Conservation (phyloP, 768 basidiomycete species). For the Mycena filopes region DNA sequence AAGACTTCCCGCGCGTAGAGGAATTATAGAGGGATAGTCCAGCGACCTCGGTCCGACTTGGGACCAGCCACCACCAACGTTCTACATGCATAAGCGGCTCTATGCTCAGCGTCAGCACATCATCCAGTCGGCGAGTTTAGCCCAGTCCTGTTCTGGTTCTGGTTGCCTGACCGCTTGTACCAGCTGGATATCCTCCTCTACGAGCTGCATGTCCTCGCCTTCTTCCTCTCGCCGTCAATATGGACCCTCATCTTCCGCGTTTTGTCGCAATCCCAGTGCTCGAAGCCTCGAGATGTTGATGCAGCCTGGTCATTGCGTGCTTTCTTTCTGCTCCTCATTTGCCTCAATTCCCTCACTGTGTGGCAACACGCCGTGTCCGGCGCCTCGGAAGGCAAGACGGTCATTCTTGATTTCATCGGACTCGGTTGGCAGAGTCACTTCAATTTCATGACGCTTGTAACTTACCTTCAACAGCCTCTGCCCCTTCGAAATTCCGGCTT, state of each 20-base stretch:
- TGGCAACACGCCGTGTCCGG: constrained; percentile 69
- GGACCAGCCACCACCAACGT: no score
- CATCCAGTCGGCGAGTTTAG: constrained; percentile 66
- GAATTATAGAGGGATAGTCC: no score
- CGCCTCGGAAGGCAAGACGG: constrained; percentile 64
- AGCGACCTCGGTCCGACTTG: no score
- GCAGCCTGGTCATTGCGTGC: constrained; percentile 72
- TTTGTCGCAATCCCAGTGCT: constrained; percentile 71
- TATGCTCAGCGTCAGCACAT: constrained; percentile 79
- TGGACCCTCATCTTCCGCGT: constrained; percentile 65
- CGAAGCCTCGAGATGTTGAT: constrained; percentile 75
- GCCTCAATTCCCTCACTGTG: constrained; percentile 68
- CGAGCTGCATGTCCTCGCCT: constrained; percentile 80
- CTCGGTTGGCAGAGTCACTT: constrained; percentile 61
- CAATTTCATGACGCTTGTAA: background rate
- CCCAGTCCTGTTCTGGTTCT: constrained; percentile 7
- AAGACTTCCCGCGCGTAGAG: no score
- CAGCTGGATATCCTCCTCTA: constrained; percentile 79
- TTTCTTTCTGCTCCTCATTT: constrained; percentile 68
- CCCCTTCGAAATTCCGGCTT: constrained; percentile 74
- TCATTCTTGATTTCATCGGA: constrained; percentile 84
- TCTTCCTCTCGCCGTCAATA: constrained; percentile 78
- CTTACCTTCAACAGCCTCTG: constrained; percentile 52
- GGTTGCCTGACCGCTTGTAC: constrained; percentile 29
- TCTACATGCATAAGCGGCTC: constrained; percentile 67